Evolutionary conservation across 257 asterid species (phyloP).

Genomic region (Jasminum sambac): DNA sequence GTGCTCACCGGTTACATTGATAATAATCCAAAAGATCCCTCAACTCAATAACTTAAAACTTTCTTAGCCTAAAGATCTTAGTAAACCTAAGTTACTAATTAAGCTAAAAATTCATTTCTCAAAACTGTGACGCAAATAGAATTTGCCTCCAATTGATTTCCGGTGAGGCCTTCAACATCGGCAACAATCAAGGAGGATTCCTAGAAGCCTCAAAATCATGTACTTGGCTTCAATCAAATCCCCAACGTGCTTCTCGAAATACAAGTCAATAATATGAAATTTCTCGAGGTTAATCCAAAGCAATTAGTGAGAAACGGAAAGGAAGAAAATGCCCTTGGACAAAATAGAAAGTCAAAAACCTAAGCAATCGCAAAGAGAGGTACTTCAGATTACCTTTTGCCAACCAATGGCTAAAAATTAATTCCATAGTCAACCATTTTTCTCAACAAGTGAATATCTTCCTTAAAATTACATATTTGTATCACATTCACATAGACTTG

Average conservation of each 20-base stretch:
- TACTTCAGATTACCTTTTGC: too few relatives aligned
- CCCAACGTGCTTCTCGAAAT: slow-evolving; percentile 57
- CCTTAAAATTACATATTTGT: too few relatives aligned
- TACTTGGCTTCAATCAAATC: slow-evolving; percentile 59
- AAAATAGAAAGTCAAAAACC: too few relatives aligned
- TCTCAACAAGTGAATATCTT: too few relatives aligned
- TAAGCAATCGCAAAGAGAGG: too few relatives aligned
- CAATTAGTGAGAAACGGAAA: too few relatives aligned
- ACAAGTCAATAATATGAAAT: slow-evolving; percentile 59
- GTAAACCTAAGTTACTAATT: slow-evolving; percentile 10
- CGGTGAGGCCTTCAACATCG: slow-evolving; percentile 50
- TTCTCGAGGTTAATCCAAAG: too few relatives aligned
- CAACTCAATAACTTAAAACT: slow-evolving; percentile 16
- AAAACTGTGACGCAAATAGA: slow-evolving; percentile 38
- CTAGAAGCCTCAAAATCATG: slow-evolving; percentile 65
- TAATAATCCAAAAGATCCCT: slow-evolving; percentile 16
- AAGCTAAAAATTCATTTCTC: slow-evolving; percentile 40
- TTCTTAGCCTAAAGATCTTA: slow-evolving; percentile 1
- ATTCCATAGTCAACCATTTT: too few relatives aligned
- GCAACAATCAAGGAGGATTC: slow-evolving; percentile 61
- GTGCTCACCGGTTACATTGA: slow-evolving; percentile 19
- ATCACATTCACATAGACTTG: too few relatives aligned
- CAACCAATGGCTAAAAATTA: too few relatives aligned
- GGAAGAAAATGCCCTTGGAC: too few relatives aligned
- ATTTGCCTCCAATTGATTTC: slow-evolving; percentile 36